Base-by-base conservation (phyloP, 1,284 basidiomycete genomes). In the Cryptococcus hybrid region DNA sequence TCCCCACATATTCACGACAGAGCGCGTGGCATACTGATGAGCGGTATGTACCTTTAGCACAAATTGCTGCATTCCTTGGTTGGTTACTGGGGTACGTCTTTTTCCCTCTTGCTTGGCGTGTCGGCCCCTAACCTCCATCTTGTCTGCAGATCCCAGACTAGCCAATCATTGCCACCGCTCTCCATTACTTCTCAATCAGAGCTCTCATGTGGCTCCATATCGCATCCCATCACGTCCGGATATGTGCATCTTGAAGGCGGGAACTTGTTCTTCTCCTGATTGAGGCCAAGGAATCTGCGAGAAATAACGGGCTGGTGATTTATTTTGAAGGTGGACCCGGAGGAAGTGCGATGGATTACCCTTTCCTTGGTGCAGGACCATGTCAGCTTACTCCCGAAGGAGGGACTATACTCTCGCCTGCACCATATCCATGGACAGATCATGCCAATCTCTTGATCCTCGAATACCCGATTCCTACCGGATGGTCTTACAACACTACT, bases 261-360 rank as follows among this genome's bases (percentile, higher is more conserved):
- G 36, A 44, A 50, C 44, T 42, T 62, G 47, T 59, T 62, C 47
- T 62, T 56, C 24, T 56, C 60, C 55, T 62, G 6, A 58, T 62
- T n/a, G 36, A 59, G 35, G 57, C 47, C 8, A 51, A 37, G 9
- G 50, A 36, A 12, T 36, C 34, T 24, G 57, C 57, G 2, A 56
- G 40, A 38, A 43, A 57, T 36, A 44, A 52, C 18, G 61, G 61
- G 8, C 40, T 63, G 50, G 55, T 57, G 15, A 50, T 63, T 13
- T 54, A 63, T 11, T 59, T 57, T 52, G 55, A 59, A 42, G 61
- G 61, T 9, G 61, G 61, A 9, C 61, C 61, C 0, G 60, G 60
- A 3, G 55, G 51, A 2, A 55, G 55, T 4, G 47, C 53, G n/a
- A 57, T 55, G 47, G 61, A 63, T 51, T 56, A 63, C 44, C 58